Conservation (phyloP, 2,329 filamentous ascomycete species). For the Fusarium sp. region DNA sequence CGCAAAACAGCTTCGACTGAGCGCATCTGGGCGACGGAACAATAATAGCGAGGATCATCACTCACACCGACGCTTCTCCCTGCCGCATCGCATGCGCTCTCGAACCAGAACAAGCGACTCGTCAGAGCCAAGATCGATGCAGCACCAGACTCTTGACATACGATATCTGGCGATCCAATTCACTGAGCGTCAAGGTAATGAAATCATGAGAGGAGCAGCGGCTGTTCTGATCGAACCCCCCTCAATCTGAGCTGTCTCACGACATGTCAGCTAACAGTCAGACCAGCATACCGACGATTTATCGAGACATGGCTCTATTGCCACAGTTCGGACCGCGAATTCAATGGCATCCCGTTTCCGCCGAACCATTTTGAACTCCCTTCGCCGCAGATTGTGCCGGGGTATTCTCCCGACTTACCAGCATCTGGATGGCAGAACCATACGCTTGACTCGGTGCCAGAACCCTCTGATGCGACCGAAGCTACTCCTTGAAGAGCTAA, state of each 20-base stretch:
- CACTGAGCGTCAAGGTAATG: conserved; percentile 58
- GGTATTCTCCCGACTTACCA: conserved; percentile 43
- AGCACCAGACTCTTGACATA: conserved; percentile 53
- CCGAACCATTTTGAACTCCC: conserved; percentile 59
- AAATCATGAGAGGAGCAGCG: conserved; percentile 3
- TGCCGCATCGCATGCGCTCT: conserved; percentile 57
- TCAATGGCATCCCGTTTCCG: conserved; percentile 59
- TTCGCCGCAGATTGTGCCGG: conserved; percentile 58
- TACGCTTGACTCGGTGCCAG: conserved; percentile 41
- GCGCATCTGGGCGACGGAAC: conserved; percentile 54
- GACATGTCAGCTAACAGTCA: conserved; percentile 43
- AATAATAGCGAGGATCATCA: conserved; percentile 54
- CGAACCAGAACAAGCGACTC: conserved; percentile 49
- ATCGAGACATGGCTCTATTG: conserved; percentile 59
- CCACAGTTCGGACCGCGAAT: conserved; percentile 59
- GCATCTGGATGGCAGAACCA: conserved; percentile 42
- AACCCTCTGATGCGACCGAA: conserved; percentile 43
- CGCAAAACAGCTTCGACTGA: conserved; percentile 58
- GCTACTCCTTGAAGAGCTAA: conserved; percentile 39
- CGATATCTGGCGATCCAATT: conserved; percentile 63
- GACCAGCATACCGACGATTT: conserved; percentile 56
- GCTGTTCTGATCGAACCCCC: conserved; percentile 14
- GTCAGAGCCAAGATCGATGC: conserved; percentile 41
- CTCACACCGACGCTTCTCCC: conserved; percentile 55
- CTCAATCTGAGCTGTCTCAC: conserved; percentile 12